Percentiles rank a stretch among this genome's conserved stretches.
These are phyloP conservation scores for Dryas integrifolia DNA, from an alignment of 331 rosid species.

Conservation along the genomic window DNA sequence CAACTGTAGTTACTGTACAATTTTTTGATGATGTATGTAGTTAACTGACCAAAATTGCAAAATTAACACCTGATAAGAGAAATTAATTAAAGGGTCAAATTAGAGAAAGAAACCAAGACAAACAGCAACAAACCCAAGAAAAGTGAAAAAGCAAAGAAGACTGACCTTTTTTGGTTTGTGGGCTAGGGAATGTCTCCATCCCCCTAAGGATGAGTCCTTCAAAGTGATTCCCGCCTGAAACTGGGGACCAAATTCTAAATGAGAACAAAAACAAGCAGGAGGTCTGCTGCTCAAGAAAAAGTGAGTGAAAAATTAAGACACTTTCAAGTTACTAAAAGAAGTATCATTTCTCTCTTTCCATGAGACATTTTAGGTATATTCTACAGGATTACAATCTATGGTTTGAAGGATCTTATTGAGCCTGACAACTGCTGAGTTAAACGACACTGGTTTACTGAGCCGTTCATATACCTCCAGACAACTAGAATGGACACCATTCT, in stretches of 20 bases:
- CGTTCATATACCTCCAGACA: not conserved
- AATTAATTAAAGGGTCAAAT: slow-evolving; percentile 42
- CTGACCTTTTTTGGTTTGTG: slow-evolving; percentile 86
- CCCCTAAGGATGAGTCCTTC: slow-evolving; percentile 47
- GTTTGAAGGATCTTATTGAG: not conserved
- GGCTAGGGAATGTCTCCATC: slow-evolving; percentile 77
- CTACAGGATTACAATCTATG: not conserved
- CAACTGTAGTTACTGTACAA: slow-evolving; percentile 39
- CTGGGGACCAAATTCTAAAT: slow-evolving; percentile 71
- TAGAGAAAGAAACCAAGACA: slow-evolving; percentile 54
- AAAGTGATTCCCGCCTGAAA: slow-evolving; percentile 62
- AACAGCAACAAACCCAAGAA: slow-evolving; percentile 56
- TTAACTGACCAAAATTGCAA: slow-evolving; percentile 48
- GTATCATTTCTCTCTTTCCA: slow-evolving; percentile 14
- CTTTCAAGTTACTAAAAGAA: slow-evolving; percentile 32
- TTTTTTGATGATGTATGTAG: slow-evolving; percentile 43
- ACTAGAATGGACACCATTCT: not conserved
- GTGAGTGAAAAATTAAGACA: slow-evolving; percentile 24
- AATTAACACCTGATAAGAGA: slow-evolving; percentile 56
- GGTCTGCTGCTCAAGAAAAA: slow-evolving; percentile 38
- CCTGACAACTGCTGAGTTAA: slow-evolving; percentile 5
- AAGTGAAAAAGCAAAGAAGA: slow-evolving; percentile 38
- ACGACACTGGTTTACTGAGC: not conserved
- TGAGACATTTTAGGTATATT: not conserved
- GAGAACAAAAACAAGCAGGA: slow-evolving; percentile 40